Conservation (phyloP, 176 grass and related monocot genomes). For the Olyra latifolia region DNA sequence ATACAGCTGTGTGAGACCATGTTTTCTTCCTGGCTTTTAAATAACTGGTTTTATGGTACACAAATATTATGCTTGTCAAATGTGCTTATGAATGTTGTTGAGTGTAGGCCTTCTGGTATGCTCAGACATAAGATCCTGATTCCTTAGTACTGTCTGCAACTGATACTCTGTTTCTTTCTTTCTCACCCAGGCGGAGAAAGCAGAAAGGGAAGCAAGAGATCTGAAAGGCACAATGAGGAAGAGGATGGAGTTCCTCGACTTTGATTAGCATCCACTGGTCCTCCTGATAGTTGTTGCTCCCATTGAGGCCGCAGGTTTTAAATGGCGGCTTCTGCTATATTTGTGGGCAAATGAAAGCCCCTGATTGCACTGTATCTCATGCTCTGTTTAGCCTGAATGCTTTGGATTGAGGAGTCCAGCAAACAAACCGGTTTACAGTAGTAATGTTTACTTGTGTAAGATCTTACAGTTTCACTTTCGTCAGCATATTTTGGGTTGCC, state of each 20-base stretch:
- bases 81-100: not conserved
- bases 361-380: conserved; percentile 17
- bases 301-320: conserved; percentile 43
- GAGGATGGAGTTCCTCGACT: conserved; percentile 96
- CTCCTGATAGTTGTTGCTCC: conserved; percentile 24
- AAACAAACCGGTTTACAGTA: not conserved
- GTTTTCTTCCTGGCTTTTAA: not conserved
- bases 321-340: conserved; percentile 50
- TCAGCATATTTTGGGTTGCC: not conserved
- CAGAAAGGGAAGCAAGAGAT: conserved; percentile 83
- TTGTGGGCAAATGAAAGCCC: conserved; percentile 30
- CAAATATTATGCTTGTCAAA: not conserved
- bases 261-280: conserved; percentile 48
- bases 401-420: conserved; percentile 7
- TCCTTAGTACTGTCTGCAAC: not conserved
- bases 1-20: not conserved
- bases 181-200: conserved; percentile 74
- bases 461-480: not conserved
- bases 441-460: not conserved
- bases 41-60: not conserved
- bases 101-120: not conserved
- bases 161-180: not conserved
- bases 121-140: not conserved
- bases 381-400: conserved; percentile 15
- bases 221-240: conserved; percentile 97